Evolutionary conservation across 1,284 basidiomycete species (phyloP).

Genomic region (Sanguinoderma infundibulare): DNA sequence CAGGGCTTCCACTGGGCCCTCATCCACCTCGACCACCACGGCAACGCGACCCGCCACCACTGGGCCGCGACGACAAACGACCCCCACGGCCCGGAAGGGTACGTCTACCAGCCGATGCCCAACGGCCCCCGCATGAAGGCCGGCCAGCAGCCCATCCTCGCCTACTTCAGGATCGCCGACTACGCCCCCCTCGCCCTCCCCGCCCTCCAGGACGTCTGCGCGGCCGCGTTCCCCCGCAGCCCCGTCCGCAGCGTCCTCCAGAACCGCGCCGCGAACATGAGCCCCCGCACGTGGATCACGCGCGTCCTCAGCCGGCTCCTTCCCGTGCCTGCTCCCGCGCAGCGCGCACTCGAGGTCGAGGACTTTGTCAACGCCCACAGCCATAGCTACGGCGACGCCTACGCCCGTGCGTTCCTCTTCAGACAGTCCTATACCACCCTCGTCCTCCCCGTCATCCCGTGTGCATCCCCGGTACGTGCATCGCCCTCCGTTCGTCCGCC

Average conservation of each 20-base stretch:
- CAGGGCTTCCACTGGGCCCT: constrained; percentile 28
- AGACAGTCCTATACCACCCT: constrained; percentile 5
- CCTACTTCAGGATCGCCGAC: constrained; percentile 26
- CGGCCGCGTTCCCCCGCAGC: constrained; percentile 14
- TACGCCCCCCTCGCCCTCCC: constrained; percentile 16
- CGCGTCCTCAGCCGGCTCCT: constrained; percentile 21
- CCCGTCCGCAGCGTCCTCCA: constrained; percentile 20
- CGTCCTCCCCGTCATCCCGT: constrained; percentile 7
- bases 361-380: constrained; percentile 21
- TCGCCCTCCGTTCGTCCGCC: not conserved
- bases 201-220: constrained; percentile 16
- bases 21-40: constrained; percentile 23
- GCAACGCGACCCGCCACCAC: constrained; percentile 28
- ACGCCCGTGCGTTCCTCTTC: constrained; percentile 13
- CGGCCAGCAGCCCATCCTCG: constrained; percentile 21
- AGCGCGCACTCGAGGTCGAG: constrained; percentile 23
- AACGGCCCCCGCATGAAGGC: constrained; percentile 17
- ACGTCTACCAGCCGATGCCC: constrained; percentile 25
- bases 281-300: constrained; percentile 28
- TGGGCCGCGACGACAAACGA: constrained; percentile 26
- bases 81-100: constrained; percentile 22
- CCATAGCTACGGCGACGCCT: constrained; percentile 6
- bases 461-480: constrained; percentile 4
- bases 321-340: not conserved
- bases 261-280: constrained; percentile 25